These are phyloP conservation scores for Penicillium bialowiezense DNA, from an alignment of 495 filamentous ascomycete species.

Conservation along the genomic window DNA sequence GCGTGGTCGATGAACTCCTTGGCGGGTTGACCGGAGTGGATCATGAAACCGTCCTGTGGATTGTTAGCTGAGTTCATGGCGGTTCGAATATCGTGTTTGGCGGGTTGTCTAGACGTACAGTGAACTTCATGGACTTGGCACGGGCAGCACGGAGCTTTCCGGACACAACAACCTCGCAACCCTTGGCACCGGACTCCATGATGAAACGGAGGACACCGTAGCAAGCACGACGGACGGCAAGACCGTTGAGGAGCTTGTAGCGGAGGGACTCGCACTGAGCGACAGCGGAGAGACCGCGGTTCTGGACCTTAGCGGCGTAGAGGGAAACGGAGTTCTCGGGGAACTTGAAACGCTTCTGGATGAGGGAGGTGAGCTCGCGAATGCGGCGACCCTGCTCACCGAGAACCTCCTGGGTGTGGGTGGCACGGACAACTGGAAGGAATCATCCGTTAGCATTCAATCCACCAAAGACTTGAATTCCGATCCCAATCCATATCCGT, in stretches of 20 bases:
- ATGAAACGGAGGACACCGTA: constrained; percentile 99
- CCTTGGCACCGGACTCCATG: constrained; percentile 99
- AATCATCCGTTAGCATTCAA: constrained; percentile 38
- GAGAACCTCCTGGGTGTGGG: constrained; percentile 99
- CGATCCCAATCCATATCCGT: constrained; percentile 11
- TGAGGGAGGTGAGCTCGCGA: constrained; percentile 98
- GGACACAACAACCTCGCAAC: constrained; percentile 98
- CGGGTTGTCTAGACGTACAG: constrained; percentile 55
- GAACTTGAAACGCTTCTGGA: constrained; percentile 99
- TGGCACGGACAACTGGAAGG: constrained; percentile 85
- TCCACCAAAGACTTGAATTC: not conserved
- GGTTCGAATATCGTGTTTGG: not conserved
- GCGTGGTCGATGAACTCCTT: constrained; percentile 99
- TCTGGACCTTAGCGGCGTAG: constrained; percentile 99
- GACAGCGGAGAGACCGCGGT: constrained; percentile 98
- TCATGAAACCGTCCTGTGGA: constrained; percentile 95
- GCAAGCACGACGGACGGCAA: constrained; percentile 95
- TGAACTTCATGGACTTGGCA: constrained; percentile 99
- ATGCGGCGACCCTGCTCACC: constrained; percentile 99
- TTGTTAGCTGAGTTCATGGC: constrained; percentile 8
- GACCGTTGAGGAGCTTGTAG: constrained; percentile 99
- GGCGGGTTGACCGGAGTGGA: constrained; percentile 99
- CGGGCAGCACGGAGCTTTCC: constrained; percentile 97
- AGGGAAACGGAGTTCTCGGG: constrained; percentile 99
- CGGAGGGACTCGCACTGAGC: constrained; percentile 99